Evolutionary conservation across 345 rosid species (phyloP).

Genomic region (Citrus sinensis): DVS_A1.0 CM039167.1:10125001-10125500

Average conservation of each 20-base stretch:
- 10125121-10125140: slow-evolving; percentile 14
- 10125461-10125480: not conserved
- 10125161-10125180: slow-evolving; percentile 28
- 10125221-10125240: slow-evolving; percentile 20
- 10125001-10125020: slow-evolving; percentile 51
- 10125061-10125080: slow-evolving; percentile 34
- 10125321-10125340: slow-evolving; percentile 87
- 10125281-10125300: slow-evolving; percentile 95
- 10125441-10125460: not conserved
- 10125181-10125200: slow-evolving; percentile 14
- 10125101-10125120: slow-evolving; percentile 40
- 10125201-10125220: not conserved
- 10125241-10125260: slow-evolving; percentile 33
- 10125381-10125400: too few relatives aligned
- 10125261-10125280: slow-evolving; percentile 58
- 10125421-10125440: not conserved
- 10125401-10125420: not conserved
- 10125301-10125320: slow-evolving; percentile 98
- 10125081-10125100: slow-evolving; percentile 38
- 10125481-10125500: not conserved
- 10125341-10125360: slow-evolving; percentile 52
- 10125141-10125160: slow-evolving; percentile 22
- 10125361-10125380: not conserved
- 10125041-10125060: slow-evolving; percentile 28
- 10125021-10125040: slow-evolving; percentile 27